phyloP scores from a whole-genome alignment of 805 yeast genomes.

The Saturnispora saitoi region DNA sequence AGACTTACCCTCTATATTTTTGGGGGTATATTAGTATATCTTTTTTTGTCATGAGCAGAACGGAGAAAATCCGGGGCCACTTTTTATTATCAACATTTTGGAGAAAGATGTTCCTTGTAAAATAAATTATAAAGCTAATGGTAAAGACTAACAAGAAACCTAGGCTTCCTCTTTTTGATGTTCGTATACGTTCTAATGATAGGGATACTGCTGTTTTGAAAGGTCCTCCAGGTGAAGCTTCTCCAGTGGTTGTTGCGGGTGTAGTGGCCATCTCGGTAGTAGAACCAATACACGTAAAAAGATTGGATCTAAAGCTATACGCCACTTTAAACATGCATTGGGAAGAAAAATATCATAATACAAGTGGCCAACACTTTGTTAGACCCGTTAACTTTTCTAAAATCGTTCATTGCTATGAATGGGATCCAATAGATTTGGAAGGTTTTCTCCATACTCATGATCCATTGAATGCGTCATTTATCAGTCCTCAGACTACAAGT shows the following conservation, averaged over 20 bases:
- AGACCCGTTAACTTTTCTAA: slow-evolving; percentile 49
- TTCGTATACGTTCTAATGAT: slow-evolving; percentile 57
- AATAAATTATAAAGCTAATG: slow-evolving; percentile 10
- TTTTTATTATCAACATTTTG: background rate
- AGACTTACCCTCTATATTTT: too few species aligned
- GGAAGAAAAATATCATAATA: slow-evolving; percentile 43
- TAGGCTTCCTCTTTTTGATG: slow-evolving; percentile 32
- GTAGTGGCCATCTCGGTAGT: slow-evolving; percentile 63
- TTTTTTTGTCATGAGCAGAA: background rate
- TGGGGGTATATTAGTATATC: background rate
- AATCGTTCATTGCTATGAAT: slow-evolving; percentile 62
- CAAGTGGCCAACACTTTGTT: slow-evolving; percentile 33
- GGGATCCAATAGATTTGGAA: slow-evolving; percentile 64
- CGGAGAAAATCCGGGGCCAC: background rate
- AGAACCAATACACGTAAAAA: slow-evolving; percentile 67
- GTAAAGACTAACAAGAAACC: slow-evolving; percentile 18
- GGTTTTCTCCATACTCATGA: slow-evolving; percentile 22
- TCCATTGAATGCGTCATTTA: slow-evolving; percentile 17
- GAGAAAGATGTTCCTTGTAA: background rate
- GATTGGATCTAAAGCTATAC: slow-evolving; percentile 52
- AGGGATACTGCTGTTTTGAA: slow-evolving; percentile 74
- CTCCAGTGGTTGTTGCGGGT: slow-evolving; percentile 69
- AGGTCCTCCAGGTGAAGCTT: slow-evolving; percentile 71
- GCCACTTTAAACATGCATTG: slow-evolving; percentile 62
- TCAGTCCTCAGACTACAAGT: slow-evolving; percentile 2